Base-by-base conservation (phyloP, 2,329 filamentous ascomycete species). In the Aspergillus ochraceoroseus region DNA sequence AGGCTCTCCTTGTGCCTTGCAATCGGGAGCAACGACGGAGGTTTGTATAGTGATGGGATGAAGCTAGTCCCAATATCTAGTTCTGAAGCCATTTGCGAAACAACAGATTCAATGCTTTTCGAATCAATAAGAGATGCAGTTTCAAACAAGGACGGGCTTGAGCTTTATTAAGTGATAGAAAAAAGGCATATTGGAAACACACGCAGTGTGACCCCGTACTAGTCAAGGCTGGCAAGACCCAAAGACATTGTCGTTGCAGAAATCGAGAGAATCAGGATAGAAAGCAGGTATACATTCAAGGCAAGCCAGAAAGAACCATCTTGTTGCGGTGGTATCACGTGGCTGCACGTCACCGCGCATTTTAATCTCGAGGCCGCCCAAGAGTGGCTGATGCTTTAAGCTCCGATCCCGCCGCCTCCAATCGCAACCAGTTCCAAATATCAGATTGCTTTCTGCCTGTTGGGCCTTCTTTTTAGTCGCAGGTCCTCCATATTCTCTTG, bases 11-110 rank as follows among this genome's bases (percentile, higher is more conserved):
- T 80, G 54, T 96, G 83, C 51, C 85, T 84, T 20, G 89, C 80
- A 47, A 98, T 95, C 0, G 92, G 90, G 2, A 98, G 74, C 2
- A 95, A 70, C 5, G 83, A 76, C 3, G 87, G 70, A 1, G 90
- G 89, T 59, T 92, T 95, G 66, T 95, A 85, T 11, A 95, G 73
- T 13, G 87, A 81, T 14, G 87, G 83, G 44, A 95, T 90, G 51
- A 80, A 74, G 11, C 65, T 58, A 6, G 67, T 59, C 3, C 66
- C 66, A 9, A 70, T 49, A 32, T 71, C 71, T 39, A 63, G 56
- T 26, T 72, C 69, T 11, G 62, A 61, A 44, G 63, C 62, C 67
- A 70, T 71, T 49, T 47, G 29, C n/a, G 32, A 32, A 32, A 20
- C 9, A 22, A 22, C 9, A 9, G 20, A 22, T 22, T 5, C 5